Evolutionary conservation across 768 basidiomycete species (phyloP), one percentile per base, ranked within the genome.

Genomic region (Kwoniella bestiolae): DNA sequence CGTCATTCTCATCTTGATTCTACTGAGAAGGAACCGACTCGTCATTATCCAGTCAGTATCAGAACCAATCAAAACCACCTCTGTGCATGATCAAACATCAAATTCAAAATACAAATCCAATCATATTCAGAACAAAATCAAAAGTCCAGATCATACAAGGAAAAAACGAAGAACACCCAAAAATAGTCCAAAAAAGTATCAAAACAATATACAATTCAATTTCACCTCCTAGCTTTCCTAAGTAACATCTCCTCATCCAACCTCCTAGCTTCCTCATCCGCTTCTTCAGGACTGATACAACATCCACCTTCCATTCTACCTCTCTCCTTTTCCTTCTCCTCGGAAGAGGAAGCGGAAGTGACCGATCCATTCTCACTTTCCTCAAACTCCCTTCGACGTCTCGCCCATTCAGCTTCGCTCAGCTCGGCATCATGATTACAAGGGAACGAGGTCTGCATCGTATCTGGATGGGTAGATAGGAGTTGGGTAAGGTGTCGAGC

Each of bases 401-500:
- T 44, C 26, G 76, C 74, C 73, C 76, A 77, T 32, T 79, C 78
- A 2, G 69, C 76, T 55, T 75, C 76, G 52, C 60, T 64, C 65
- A 71, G 38, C 26, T 63, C 63, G 41, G 49, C 65, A 26, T 72
- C 59, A 26, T 25, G 26, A 2, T 51, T 60, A 5, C 63, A 63
- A 28, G 71, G 74, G 49, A 66, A 75, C 29, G 69, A 66, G n/a
- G 70, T 76, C 6, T 26, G 47, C 44, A 66, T 57, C 9, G 50
- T 16, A 35, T 41, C 9, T n/a, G 53, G 60, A 52, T 72, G 60
- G 45, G 58, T 26, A 12, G 73, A 56, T 29, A 77, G 49, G 49
- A 75, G 68, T 4, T 68, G 51, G 14, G 77, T 73, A 16, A 79
- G 69, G 35, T 69, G 71, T 6, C 78, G 68, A 38, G 71, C 74